Base-by-base conservation (phyloP, 2,329 filamentous ascomycete species). In the Microascus cirrosus region DNA sequence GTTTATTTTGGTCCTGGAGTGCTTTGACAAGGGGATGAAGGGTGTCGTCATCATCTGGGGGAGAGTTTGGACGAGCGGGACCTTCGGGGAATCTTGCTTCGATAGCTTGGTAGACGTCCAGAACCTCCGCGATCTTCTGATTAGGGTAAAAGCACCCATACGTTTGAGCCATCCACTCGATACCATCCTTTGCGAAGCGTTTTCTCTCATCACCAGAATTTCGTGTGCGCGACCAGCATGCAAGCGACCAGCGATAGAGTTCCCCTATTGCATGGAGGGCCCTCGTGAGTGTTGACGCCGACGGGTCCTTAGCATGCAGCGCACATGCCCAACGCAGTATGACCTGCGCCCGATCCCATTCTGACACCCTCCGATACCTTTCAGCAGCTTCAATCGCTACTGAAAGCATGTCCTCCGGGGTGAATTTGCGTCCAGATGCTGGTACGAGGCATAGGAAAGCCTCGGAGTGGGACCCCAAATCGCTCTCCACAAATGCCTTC, bases 371-470 rank as follows among this genome's bases (percentile, higher is more conserved):
- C 28, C 54, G 34, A 50, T 57, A 55, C 22, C 2, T 54, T 12
- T 52, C 58, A 5, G 42, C 54, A 13, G 20, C 53, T 13, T 36
- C 24, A 10, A 51, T 48, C 22, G 59, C 15, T 6, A 36, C 25
- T 34, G 36, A 22, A 10, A 50, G 20, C 56, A 59, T 36, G 2
- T 52, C 45, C 36, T 5, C 24, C n/a, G 50, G 51, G 15, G 24
- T 50, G 6, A 53, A 39, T 4, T 24, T 13, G 24, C 3, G 56
- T 24, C 56, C 42, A 11, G 60, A 32, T 4, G 55, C 58, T 5
- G 60, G 61, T 8, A 62, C 22, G 18, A 63, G 61, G 50, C 59
- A 62, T 3, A 56, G 22, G 2, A 61, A 20, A 3, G 62, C 60
- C 2, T 61, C 58, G 1, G 55, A 36, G 45, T 58, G 28, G 5